These are phyloP conservation scores for Austroboletus eburneus DNA, from an alignment of 768 basidiomycete genomes.

Conservation along the genomic window DNA sequence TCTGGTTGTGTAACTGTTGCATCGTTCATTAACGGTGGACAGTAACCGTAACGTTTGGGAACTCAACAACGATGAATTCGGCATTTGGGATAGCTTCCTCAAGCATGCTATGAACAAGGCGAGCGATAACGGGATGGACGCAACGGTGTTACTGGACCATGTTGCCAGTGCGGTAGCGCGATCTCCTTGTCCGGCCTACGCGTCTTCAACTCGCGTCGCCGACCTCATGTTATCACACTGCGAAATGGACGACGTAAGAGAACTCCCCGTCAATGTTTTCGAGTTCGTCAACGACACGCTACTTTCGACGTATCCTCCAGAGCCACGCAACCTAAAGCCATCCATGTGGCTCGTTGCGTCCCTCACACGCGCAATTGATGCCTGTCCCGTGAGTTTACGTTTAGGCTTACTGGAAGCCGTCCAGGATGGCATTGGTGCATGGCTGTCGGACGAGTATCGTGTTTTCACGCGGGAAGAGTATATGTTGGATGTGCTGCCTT, in stretches of 20 bases:
- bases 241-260: conserved; percentile 46
- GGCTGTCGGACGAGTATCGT: conserved; percentile 59
- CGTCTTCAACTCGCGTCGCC: conserved; percentile 49
- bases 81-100: conserved; percentile 58
- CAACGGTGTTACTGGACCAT: conserved; percentile 48
- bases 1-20: conserved; percentile 1
- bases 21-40: conserved; percentile 6
- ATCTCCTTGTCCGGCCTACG: conserved; percentile 36
- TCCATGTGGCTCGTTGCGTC: conserved; percentile 62
- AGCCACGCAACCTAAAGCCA: conserved; percentile 46
- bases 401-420: conserved; percentile 43
- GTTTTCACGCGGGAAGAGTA: conserved; percentile 54
- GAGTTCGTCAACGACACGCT: conserved; percentile 61
- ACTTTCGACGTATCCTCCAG: conserved; percentile 62
- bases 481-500: conserved; percentile 52
- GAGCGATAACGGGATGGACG: conserved; percentile 57
- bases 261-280: conserved; percentile 51
- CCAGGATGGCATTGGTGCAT: conserved; percentile 53
- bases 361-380: conserved; percentile 49
- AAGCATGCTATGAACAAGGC: conserved; percentile 49
- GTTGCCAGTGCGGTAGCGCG: conserved; percentile 47
- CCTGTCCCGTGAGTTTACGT: conserved; percentile 48
- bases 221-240: conserved; percentile 59
- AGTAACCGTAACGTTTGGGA: conserved; percentile 49
- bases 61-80: conserved; percentile 48